These are phyloP conservation scores for Gamsiella multidivaricata DNA, from an alignment of 192 early-diverging fungal genomes.

Conservation along the genomic window DNA sequence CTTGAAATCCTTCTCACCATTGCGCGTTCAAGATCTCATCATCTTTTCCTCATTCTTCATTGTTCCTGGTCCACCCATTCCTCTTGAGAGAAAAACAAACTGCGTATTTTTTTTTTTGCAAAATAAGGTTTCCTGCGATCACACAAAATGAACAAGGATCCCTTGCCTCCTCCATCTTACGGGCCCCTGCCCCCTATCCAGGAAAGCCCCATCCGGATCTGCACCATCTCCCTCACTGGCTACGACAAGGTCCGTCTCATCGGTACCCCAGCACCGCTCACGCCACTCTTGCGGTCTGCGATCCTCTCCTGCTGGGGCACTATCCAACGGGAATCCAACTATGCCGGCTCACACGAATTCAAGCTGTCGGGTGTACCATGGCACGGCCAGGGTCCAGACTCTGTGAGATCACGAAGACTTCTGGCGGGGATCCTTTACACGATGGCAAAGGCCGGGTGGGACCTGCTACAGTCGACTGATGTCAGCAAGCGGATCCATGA, in stretches of 20 bases:
- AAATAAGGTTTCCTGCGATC: too few relatives aligned
- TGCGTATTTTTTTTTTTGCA: too few relatives aligned
- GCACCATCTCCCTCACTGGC: conserved; percentile 12
- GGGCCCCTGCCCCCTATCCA: background rate
- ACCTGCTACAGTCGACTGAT: conserved; percentile 11
- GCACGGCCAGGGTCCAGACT: conserved; percentile 1
- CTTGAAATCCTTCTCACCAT: too few relatives aligned
- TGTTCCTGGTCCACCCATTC: too few relatives aligned
- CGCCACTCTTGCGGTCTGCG: conserved; percentile 7
- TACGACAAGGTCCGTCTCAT: conserved; percentile 27
- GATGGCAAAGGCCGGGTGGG: conserved; percentile 21
- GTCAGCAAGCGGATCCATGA: conserved; percentile 3
- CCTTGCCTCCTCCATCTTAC: background rate
- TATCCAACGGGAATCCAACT: conserved; percentile 11
- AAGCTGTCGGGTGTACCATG: conserved; percentile 12
- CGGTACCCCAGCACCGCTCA: conserved; percentile 9
- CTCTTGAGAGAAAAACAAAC: too few relatives aligned
- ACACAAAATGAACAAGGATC: too few relatives aligned
- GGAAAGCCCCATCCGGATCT: background rate
- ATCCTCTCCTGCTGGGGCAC: conserved; percentile 14
- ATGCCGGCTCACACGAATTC: conserved; percentile 25
- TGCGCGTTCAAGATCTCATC: too few relatives aligned
- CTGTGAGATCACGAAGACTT: conserved; percentile 6
- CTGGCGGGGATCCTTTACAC: background rate
- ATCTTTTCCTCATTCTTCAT: too few relatives aligned